A percentile compares a stretch with the other conserved stretches of the same genome.
Conservation (phyloP, 192 early-diverging fungal genomes). For the Coemansia sp. region DNA sequence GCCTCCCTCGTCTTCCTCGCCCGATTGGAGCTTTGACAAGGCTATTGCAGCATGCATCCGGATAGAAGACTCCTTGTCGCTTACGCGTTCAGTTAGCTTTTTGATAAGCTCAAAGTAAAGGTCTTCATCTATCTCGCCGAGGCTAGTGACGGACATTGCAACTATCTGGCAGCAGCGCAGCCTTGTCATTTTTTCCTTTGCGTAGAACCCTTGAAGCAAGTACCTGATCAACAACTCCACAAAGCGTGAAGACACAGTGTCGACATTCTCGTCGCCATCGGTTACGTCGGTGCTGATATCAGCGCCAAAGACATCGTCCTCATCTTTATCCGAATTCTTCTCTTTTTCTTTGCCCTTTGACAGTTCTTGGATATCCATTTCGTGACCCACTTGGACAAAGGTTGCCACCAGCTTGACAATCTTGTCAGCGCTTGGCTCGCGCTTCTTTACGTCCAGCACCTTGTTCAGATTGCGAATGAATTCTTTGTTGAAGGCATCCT, state of each 20-base stretch:
- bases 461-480: slow-evolving; percentile 80
- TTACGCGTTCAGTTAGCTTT: slow-evolving; percentile 67
- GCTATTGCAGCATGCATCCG: slow-evolving; percentile 79
- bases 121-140: slow-evolving; percentile 81
- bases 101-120: slow-evolving; percentile 69
- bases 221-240: slow-evolving; percentile 69
- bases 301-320: slow-evolving; percentile 37
- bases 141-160: slow-evolving; percentile 67
- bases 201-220: slow-evolving; percentile 73
- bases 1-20: slow-evolving; percentile 60
- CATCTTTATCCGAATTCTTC: slow-evolving; percentile 8
- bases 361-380: slow-evolving; percentile 56
- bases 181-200: slow-evolving; percentile 77
- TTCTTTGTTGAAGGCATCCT: slow-evolving; percentile 72
- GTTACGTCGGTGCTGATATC: not conserved
- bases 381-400: slow-evolving; percentile 70
- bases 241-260: slow-evolving; percentile 68
- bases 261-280: slow-evolving; percentile 34
- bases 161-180: slow-evolving; percentile 76
- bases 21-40: slow-evolving; percentile 72
- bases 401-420: slow-evolving; percentile 72
- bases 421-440: slow-evolving; percentile 68
- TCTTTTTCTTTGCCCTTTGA: slow-evolving; percentile 21
- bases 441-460: slow-evolving; percentile 72
- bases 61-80: slow-evolving; percentile 79